Base-by-base conservation (phyloP, 2,329 filamentous ascomycete genomes). In the Calonectria montana region DNA sequence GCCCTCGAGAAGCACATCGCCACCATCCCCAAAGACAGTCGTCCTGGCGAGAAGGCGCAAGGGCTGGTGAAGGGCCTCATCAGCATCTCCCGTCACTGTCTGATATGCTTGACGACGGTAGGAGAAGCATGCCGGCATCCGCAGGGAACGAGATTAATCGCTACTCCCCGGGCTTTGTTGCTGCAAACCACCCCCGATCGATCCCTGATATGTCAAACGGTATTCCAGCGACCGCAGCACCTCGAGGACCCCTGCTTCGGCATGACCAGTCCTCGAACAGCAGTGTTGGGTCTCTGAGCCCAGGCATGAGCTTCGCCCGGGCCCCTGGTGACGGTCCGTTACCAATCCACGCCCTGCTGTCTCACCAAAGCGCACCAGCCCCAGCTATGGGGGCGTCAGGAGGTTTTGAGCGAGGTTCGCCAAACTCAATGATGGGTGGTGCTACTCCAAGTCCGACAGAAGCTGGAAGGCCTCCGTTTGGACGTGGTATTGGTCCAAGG, bases 311-410 rank as follows among this genome's bases (percentile, higher is more conserved):
- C 39, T 79, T 80, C 64, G 73, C 77, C 2, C 83, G 88, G 48
- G 86, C 86, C 5, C 84, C 86, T 0, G 85, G 86, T 57, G 89
- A 90, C 43, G 86, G 87, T 0, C 83, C 87, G 1, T 75, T 91
- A 13, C 88, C 89, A 1, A 90, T 91, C 27, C 88, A 90, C 73
- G 86, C 88, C 0, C 81, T 91, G 0, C 80, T 91, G 23, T 85
- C 85, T 2, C 84, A 85, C 25, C 86, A 86, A 70, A 75, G 80
- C 10, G 71, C 81, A 23, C 65, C 74, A 61, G 48, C 71, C 13
- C 71, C 77, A n/a, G 69, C 53, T 10, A 59, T 70, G 45, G 47
- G 73, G n/a, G 64, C 67, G 7, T 39, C 67, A 37, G 66, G 72
- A 35, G 61, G 65, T 25, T 77, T 76, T 48, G 78, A 80, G 63